Evolutionary conservation across 495 filamentous ascomycete species (phyloP).

Genomic region (Cenococcum geophilum): DNA sequence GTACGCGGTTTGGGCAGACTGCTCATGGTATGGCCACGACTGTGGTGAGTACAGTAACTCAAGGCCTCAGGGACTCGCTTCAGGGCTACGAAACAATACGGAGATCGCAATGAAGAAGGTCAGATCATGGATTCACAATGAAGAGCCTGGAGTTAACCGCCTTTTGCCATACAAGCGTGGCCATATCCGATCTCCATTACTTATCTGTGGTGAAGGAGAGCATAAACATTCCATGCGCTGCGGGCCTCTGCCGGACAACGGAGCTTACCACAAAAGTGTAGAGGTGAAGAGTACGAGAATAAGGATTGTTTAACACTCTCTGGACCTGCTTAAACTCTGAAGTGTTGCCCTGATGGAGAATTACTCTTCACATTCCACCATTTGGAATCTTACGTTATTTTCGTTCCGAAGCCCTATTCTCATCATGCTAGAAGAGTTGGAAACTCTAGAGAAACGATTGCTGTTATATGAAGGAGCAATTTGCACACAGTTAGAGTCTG

Average conservation of each 20-base stretch:
- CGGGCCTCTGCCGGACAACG: not conserved
- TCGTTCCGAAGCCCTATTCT: too few relatives aligned
- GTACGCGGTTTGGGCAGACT: not conserved
- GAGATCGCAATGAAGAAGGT: not conserved
- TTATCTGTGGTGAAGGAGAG: not conserved
- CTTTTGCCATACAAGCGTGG: not conserved
- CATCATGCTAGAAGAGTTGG: too few relatives aligned
- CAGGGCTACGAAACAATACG: not conserved
- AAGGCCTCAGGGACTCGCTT: not conserved
- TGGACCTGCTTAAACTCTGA: too few relatives aligned
- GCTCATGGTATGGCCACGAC: not conserved
- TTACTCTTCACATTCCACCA: too few relatives aligned
- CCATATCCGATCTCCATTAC: not conserved
- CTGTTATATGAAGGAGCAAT: not conserved
- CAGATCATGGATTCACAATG: not conserved
- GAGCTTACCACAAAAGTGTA: not conserved
- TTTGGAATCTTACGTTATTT: too few relatives aligned
- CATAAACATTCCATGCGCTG: not conserved
- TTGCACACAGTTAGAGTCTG: not conserved
- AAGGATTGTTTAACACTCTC: too few relatives aligned
- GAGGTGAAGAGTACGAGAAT: not conserved
- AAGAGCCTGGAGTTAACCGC: not conserved
- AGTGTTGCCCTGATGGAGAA: too few relatives aligned
- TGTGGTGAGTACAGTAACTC: not conserved
- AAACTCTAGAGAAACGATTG: too few relatives aligned